Evolutionary conservation across 140 eudicot genomes (phyloP), one percentile per base, ranked within the genome.

Genomic region (Stevia rebaudiana): DNA sequence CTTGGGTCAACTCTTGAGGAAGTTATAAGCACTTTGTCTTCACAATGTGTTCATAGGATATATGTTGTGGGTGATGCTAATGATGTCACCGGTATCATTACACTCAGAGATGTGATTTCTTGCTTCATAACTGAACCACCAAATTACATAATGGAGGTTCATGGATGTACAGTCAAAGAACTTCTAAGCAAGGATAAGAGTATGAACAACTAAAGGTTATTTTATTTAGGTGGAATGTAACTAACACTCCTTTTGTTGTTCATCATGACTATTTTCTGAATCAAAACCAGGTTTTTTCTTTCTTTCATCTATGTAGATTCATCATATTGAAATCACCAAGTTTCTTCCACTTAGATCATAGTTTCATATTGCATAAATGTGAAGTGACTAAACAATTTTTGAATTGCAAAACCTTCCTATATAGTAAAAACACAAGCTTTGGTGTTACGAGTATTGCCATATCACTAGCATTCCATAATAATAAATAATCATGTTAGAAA

Each of bases 101-200:
- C 98, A 2, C 95, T 91, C 24, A 73, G 98, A 73, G 98, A 91
- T 51, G 95, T 91, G 53, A 91, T 91, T 61, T 84, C 98, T n/a
- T 87, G 98, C 76, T 87, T 91, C 78, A 79, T 91, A 46, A 76
- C 23, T 8, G 98, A 91, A 69, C 96, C 98, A 21, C 86, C 90
- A 15, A 84, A 84, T 77, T 83, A 82, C 76, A 53, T 87, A 17
- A 81, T 78, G 40, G 79, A 91, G 74, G 80, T 78, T 78, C 83
- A 84, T 17, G 94, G 90, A 11, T 74, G 64, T 66, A 65, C 87
- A 8, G 77, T 82, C 13, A 67, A 78, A 33, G 94, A 84, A 16
- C 54, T 84, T 67, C 54, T 90, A 74, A 69, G 37, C 79, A 60
- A 49, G 50, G 79, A 74, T 31, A 53, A 67, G 60, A 67, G 49